Conservation (phyloP, 129 eudicot species). For the Rutidosis leptorrhynchoides region DNA sequence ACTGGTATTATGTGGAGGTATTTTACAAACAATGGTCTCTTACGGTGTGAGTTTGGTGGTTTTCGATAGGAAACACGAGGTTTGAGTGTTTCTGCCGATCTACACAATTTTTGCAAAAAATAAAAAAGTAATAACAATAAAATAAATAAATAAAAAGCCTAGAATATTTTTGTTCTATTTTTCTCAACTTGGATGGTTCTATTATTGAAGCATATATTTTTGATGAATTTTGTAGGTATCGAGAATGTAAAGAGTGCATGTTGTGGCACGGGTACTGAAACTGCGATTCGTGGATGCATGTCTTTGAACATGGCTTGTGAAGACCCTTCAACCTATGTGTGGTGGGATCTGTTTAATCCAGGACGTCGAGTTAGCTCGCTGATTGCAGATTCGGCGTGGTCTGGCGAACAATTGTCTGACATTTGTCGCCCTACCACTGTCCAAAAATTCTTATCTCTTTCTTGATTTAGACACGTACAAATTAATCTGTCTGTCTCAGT, state of each 20-base stretch:
- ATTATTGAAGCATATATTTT: neutral
- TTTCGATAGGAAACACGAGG: too few species aligned
- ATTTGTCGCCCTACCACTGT: conserved; percentile 53
- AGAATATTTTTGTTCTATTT: neutral
- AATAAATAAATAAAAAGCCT: neutral
- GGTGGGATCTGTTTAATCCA: conserved; percentile 83
- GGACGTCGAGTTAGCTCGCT: conserved; percentile 47
- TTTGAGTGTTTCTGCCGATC: too few species aligned
- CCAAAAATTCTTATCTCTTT: conserved; percentile 34
- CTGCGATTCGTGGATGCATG: conserved; percentile 52
- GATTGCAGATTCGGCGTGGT: conserved; percentile 68
- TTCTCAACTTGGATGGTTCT: neutral
- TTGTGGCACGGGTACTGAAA: conserved; percentile 50
- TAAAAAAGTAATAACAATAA: too few species aligned
- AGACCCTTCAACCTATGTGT: conserved; percentile 42
- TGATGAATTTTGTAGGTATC: conserved; percentile 41
- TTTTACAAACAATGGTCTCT: too few species aligned
- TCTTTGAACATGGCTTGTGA: conserved; percentile 49
- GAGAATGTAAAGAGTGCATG: conserved; percentile 62
- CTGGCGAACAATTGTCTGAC: conserved; percentile 41
- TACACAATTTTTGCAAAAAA: too few species aligned
- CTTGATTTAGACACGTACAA: neutral
- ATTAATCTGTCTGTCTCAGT: neutral
- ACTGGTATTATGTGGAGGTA: too few species aligned
- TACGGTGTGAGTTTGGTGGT: too few species aligned